Evolutionary conservation across 2,329 filamentous ascomycete genomes (phyloP).

Genomic region (Ceratocystis cubensis): DNA sequence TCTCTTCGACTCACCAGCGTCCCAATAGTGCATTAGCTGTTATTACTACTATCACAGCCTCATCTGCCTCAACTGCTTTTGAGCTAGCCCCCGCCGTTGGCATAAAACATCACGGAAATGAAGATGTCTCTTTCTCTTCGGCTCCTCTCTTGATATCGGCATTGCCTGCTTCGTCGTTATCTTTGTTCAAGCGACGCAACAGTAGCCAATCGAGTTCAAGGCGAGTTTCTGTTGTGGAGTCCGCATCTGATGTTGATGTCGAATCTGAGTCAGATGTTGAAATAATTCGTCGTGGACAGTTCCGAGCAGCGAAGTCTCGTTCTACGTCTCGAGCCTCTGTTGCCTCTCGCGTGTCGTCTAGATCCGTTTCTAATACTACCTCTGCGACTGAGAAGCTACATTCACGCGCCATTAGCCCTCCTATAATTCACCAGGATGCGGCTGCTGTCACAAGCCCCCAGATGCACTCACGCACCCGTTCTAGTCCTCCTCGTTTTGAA

Average conservation of each 20-base stretch:
- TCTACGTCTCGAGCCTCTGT: slow-evolving; percentile 7
- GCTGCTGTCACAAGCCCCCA: background rate
- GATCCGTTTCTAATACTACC: background rate
- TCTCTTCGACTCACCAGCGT: background rate
- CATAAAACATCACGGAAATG: background rate
- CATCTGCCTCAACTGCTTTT: background rate
- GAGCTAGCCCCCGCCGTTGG: background rate
- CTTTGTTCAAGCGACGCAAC: slow-evolving; percentile 12
- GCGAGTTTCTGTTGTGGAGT: background rate
- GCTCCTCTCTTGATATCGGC: background rate
- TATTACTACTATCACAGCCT: background rate
- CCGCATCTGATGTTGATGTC: background rate
- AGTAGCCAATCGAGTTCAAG: background rate
- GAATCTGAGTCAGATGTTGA: slow-evolving; percentile 16
- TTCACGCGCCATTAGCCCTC: slow-evolving; percentile 14
- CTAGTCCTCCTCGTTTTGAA: slow-evolving; percentile 14
- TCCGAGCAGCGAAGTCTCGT: background rate
- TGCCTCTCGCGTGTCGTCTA: background rate
- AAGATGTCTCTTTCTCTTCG: background rate
- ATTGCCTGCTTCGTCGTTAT: slow-evolving; percentile 11
- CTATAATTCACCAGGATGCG: background rate
- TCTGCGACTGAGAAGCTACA: slow-evolving; percentile 19
- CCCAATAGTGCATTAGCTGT: slow-evolving; percentile 1
- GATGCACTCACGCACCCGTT: slow-evolving; percentile 13
- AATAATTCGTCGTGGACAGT: background rate